These are phyloP conservation scores for Paradendryphiella salina DNA, from an alignment of 2,329 filamentous ascomycete genomes.

Conservation along the genomic window DNA sequence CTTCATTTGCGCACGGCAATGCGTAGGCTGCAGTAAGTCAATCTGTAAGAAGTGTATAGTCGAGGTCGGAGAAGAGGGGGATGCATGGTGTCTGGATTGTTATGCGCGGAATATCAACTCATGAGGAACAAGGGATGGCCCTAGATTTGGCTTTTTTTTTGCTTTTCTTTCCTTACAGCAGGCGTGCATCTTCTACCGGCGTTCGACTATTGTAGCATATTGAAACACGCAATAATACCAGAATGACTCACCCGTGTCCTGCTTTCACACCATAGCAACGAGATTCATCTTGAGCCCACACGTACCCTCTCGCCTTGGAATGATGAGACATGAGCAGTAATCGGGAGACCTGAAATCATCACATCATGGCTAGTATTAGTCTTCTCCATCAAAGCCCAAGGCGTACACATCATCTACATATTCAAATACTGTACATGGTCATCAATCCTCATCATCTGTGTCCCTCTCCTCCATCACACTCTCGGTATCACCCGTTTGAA, in stretches of 20 bases:
- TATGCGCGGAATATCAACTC: conserved; percentile 33
- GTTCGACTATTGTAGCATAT: not conserved
- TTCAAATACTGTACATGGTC: not conserved
- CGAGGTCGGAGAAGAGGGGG: conserved; percentile 65
- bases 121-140: conserved; percentile 2
- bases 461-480: conserved; percentile 15
- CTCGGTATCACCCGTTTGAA: conserved; percentile 6
- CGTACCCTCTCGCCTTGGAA: no score
- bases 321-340: no score
- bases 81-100: conserved; percentile 69
- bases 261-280: not conserved
- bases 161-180: not conserved
- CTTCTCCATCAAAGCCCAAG: not conserved
- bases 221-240: not conserved
- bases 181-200: conserved; percentile 2
- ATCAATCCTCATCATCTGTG: conserved; percentile 14
- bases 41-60: conserved; percentile 71
- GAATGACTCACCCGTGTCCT: no score
- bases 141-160: not conserved
- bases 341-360: no score
- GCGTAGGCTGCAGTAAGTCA: conserved; percentile 54
- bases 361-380: not conserved
- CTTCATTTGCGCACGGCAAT: conserved; percentile 69
- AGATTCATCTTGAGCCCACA: no score
- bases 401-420: not conserved